Evolutionary conservation across 768 basidiomycete genomes (phyloP).

Genomic region (Suillus hirtellus): DNA sequence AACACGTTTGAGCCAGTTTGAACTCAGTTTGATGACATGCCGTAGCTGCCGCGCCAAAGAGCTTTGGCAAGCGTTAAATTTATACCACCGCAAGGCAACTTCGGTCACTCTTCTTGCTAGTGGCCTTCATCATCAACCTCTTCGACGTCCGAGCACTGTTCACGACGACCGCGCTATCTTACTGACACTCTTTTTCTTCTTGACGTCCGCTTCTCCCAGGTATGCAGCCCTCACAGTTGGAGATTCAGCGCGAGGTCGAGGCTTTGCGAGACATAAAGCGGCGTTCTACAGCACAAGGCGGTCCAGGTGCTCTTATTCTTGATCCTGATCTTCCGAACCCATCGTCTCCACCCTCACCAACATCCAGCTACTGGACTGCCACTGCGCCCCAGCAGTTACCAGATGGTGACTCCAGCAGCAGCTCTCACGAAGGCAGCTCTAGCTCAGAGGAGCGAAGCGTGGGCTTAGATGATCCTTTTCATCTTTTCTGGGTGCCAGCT

Average conservation of each 20-base stretch:
- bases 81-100: slow-evolving; percentile 7
- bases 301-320: slow-evolving; percentile 79
- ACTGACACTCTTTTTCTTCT: slow-evolving; percentile 15
- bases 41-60: slow-evolving; percentile 10
- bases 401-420: slow-evolving; percentile 46
- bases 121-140: slow-evolving; percentile 11
- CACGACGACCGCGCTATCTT: slow-evolving; percentile 14
- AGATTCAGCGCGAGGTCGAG: slow-evolving; percentile 86
- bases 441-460: slow-evolving; percentile 33
- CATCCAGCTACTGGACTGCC: slow-evolving; percentile 50
- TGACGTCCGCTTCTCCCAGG: slow-evolving; percentile 10
- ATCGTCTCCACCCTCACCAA: slow-evolving; percentile 60
- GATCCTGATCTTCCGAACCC: slow-evolving; percentile 91
- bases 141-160: slow-evolving; percentile 15
- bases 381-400: slow-evolving; percentile 36
- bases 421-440: slow-evolving; percentile 41
- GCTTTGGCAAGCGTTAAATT: slow-evolving; percentile 6
- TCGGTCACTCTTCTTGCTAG: slow-evolving; percentile 9
- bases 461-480: slow-evolving; percentile 76
- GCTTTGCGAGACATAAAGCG: slow-evolving; percentile 81
- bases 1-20: slow-evolving; percentile 9
- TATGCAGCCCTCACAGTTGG: slow-evolving; percentile 80
- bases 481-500: slow-evolving; percentile 99
- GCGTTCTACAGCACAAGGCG: slow-evolving; percentile 71
- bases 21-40: slow-evolving; percentile 13